Evolutionary conservation across 2,329 filamentous ascomycete species (phyloP), one percentile per base, ranked within the genome.

Genomic region (Byssochlamys sp.): DNA sequence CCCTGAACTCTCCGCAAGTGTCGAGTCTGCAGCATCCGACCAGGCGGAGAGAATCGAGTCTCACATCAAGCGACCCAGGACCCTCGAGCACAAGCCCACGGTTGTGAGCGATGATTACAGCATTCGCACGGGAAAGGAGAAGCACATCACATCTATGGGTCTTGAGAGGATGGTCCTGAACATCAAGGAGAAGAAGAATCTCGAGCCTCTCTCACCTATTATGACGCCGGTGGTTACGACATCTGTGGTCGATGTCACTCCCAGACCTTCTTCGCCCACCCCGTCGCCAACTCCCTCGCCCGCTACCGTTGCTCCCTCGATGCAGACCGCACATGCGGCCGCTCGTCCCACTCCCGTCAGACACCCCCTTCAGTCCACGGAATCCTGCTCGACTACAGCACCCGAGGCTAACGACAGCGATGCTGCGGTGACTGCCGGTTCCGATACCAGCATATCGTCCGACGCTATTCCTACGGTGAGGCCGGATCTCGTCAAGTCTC

Each of bases 81-180:
- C 86, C 65, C 82, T 87, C 66, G 88, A 91, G 70, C 91, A 87
- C 10, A 71, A 71, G 60, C 70, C 70, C n/a, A 63, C 69, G 4
- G 72, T 76, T 9, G 69, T 85, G 80, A 67, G 83, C 69, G 70
- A 81, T 27, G 73, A 78, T 54, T 73, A 82, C 29, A 86, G 83
- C 71, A 82, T 88, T 59, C 89, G 86, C 69, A 84, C 88, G 62
- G 86, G 86, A 62, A 84, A 80, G 57, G 89, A 94, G 71, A 88
- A 89, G 68, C 91, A 96, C 75, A 92, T 96, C 64, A 95, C 91
- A n/a, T 90, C 92, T 5, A 83, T 90, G 67, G 89, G 94, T 66
- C 81, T 97, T 29, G 90, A 96, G 74, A 95, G 95, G 77, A 95
- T 97, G 83, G 90, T 96, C 49, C 84, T 89, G 57, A 90, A 87